Conservation (phyloP, 768 basidiomycete genomes). For the Pulveroboletus sp. region DNA sequence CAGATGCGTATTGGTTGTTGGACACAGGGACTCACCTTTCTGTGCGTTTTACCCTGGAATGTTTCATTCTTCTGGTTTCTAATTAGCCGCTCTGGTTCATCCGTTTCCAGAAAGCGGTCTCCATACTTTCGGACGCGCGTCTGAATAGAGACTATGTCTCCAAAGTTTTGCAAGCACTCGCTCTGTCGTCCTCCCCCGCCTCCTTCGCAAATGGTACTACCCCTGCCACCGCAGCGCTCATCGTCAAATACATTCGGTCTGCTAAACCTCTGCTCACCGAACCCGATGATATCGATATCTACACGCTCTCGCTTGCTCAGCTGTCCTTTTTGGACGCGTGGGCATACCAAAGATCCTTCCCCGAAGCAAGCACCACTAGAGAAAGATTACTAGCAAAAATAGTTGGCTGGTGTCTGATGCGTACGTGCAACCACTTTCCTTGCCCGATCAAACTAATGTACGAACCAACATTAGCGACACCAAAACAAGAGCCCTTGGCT, state of each 20-base stretch:
- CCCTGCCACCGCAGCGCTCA: slow-evolving; percentile 35
- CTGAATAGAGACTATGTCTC: slow-evolving; percentile 75
- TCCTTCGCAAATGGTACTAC: slow-evolving; percentile 21
- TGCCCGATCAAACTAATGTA: neutral
- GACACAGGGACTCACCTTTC: slow-evolving; percentile 65
- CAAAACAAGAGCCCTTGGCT: slow-evolving; percentile 54
- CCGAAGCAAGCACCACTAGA: slow-evolving; percentile 53
- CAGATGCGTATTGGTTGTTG: slow-evolving; percentile 85
- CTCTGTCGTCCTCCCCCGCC: slow-evolving; percentile 40
- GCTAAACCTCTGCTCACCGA: slow-evolving; percentile 70
- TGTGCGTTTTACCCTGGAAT: slow-evolving; percentile 41
- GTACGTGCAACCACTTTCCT: slow-evolving; percentile 41
- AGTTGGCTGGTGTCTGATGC: slow-evolving; percentile 64
- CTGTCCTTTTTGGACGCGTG: slow-evolving; percentile 68
- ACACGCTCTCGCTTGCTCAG: slow-evolving; percentile 64
- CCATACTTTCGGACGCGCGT: slow-evolving; percentile 70
- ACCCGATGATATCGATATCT: slow-evolving; percentile 69
- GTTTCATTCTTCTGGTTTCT: neutral
- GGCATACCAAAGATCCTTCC: slow-evolving; percentile 71
- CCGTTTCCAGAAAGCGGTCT: slow-evolving; percentile 56
- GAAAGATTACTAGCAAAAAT: slow-evolving; percentile 55
- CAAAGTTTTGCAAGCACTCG: slow-evolving; percentile 67
- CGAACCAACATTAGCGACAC: slow-evolving; percentile 43
- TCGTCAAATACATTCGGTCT: slow-evolving; percentile 73
- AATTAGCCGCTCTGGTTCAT: neutral